These are phyloP conservation scores for Fusarium albidum DNA, from an alignment of 2,329 filamentous ascomycete genomes.

Conservation along the genomic window DNA sequence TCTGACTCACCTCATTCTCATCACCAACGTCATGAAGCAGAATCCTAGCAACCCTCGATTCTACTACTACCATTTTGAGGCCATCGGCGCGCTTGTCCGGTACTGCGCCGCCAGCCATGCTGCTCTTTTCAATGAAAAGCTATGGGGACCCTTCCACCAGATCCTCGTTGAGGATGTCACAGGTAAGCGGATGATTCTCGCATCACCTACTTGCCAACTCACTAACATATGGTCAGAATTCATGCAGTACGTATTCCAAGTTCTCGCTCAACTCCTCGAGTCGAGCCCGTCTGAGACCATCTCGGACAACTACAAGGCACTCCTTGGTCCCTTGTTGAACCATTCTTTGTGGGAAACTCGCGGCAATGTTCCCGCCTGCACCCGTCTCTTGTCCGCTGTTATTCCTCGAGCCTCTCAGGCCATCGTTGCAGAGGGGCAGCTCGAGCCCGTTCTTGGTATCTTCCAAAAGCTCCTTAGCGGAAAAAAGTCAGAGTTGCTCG, in stretches of 20 bases:
- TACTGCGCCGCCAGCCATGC: slow-evolving; percentile 72
- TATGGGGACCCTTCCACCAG: slow-evolving; percentile 84
- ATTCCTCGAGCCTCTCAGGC: slow-evolving; percentile 78
- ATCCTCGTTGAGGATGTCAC: slow-evolving; percentile 85
- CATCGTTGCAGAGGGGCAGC: slow-evolving; percentile 80
- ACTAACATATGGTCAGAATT: slow-evolving; percentile 72
- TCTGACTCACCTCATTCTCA: slow-evolving; percentile 84
- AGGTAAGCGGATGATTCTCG: slow-evolving; percentile 54
- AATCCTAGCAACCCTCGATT: slow-evolving; percentile 98
- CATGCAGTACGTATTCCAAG: slow-evolving; percentile 94
- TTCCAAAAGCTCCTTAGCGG: slow-evolving; percentile 88
- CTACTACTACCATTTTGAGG: slow-evolving; percentile 99
- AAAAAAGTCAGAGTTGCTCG: slow-evolving; percentile 85
- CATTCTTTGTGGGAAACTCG: slow-evolving; percentile 90
- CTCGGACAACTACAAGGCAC: slow-evolving; percentile 79
- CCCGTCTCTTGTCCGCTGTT: slow-evolving; percentile 83
- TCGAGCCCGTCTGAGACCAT: slow-evolving; percentile 81
- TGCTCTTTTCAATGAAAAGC: slow-evolving; percentile 76
- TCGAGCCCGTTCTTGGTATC: slow-evolving; percentile 90
- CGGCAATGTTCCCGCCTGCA: slow-evolving; percentile 92
- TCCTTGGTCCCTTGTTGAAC: slow-evolving; percentile 80
- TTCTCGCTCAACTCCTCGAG: slow-evolving; percentile 90
- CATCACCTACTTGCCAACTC: background rate
- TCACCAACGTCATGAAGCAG: slow-evolving; percentile 89
- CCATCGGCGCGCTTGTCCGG: slow-evolving; percentile 84